Conservation (phyloP, 768 basidiomycete species). For the Phylloporus sp. region DNA sequence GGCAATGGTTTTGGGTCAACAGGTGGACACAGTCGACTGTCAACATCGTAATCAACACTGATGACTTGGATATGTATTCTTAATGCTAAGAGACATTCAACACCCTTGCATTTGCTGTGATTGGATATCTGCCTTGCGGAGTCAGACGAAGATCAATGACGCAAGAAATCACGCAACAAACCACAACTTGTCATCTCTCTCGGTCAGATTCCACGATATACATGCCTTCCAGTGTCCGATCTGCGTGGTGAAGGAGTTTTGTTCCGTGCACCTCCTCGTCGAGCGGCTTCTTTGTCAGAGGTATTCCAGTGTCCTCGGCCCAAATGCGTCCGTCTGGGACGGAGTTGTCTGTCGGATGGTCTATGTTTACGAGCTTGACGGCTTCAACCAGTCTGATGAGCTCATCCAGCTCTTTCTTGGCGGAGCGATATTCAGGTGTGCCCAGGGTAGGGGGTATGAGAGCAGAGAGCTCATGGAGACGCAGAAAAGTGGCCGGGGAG, state of each 20-base stretch:
- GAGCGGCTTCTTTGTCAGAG: slow-evolving; percentile 18
- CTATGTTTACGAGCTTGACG: slow-evolving; percentile 55
- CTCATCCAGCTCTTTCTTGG: slow-evolving; percentile 62
- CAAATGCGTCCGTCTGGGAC: slow-evolving; percentile 41
- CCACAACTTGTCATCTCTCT: slow-evolving; percentile 15
- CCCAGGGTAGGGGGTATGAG: slow-evolving; percentile 59
- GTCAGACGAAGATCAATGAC: neutral
- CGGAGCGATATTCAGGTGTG: slow-evolving; percentile 44
- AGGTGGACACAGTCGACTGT: slow-evolving; percentile 68
- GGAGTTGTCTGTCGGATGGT: slow-evolving; percentile 22
- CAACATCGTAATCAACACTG: slow-evolving; percentile 3
- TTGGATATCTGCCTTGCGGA: neutral
- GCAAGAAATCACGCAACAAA: slow-evolving; percentile 1
- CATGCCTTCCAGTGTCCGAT: slow-evolving; percentile 42
- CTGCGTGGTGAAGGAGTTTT: slow-evolving; percentile 47
- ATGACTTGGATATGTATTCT: neutral
- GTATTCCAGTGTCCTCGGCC: slow-evolving; percentile 36
- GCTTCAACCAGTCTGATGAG: slow-evolving; percentile 77
- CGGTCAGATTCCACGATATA: slow-evolving; percentile 57
- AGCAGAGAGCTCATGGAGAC: slow-evolving; percentile 69
- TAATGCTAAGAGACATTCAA: neutral
- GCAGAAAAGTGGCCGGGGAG: slow-evolving; percentile 50
- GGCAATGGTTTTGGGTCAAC: slow-evolving; percentile 91
- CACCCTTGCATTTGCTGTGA: neutral
- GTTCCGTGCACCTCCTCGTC: slow-evolving; percentile 35